Percentiles rank a stretch among this genome's conserved stretches.
Evolutionary conservation across 1,139 yeast species (phyloP).

Genomic region (Candida albicans): DNA sequence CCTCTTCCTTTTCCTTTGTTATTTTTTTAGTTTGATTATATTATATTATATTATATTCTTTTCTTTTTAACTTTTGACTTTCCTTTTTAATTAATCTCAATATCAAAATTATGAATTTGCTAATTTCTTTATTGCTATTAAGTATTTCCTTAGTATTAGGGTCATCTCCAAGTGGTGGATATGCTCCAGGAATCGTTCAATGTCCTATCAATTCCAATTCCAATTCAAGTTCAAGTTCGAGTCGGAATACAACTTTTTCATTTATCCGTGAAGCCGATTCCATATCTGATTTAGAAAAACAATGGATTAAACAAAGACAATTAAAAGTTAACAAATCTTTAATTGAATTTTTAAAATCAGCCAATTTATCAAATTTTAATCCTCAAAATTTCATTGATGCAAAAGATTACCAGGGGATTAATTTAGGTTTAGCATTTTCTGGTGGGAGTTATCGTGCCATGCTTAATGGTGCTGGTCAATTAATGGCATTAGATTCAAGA

Average conservation of each 20-base stretch:
- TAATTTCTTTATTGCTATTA: neutral
- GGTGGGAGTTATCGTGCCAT: constrained; percentile 96
- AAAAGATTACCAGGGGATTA: constrained; percentile 28
- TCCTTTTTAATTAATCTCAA: neutral
- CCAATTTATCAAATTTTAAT: constrained; percentile 36
- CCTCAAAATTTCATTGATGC: constrained; percentile 30
- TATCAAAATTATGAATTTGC: neutral
- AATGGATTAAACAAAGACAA: constrained; percentile 30
- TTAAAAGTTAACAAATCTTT: constrained; percentile 32
- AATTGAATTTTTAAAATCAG: constrained; percentile 31
- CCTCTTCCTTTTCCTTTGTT: no score
- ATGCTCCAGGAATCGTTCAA: constrained; percentile 61
- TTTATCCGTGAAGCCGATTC: constrained; percentile 30
- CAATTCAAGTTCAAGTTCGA: neutral
- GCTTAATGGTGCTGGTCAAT: constrained; percentile 86
- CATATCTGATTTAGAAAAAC: constrained; percentile 27
- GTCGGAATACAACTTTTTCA: neutral
- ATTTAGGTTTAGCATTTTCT: constrained; percentile 73
- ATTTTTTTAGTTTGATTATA: no score
- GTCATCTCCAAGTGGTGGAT: constrained; percentile 33
- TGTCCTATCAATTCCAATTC: constrained; percentile 46
- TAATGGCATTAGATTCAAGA: constrained; percentile 77
- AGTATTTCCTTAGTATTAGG: neutral
- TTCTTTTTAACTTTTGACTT: neutral
- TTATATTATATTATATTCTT: neutral